Percentiles rank a stretch among this genome's conserved stretches.
Evolutionary conservation across 306 rosid genomes (phyloP).

Genomic region (Begonia peltatifolia): DNA sequence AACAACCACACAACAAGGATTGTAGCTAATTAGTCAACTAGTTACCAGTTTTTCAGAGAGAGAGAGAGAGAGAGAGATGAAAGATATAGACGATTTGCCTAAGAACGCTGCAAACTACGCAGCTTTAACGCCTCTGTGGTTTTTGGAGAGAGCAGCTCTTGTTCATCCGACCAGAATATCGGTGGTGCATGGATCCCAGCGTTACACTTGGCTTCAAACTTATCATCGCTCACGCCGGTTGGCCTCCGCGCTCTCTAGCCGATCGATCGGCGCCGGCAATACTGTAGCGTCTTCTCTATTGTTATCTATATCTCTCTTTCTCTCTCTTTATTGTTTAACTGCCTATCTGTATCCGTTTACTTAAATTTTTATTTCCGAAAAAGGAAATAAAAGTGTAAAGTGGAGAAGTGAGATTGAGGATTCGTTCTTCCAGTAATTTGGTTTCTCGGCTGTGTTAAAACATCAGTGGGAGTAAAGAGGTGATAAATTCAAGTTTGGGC

Average conservation of each 20-base stretch:
- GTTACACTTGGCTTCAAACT: constrained; percentile 73
- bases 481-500: too few species aligned
- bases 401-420: too few species aligned
- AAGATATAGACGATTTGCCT: constrained; percentile 75
- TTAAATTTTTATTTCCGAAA: too few species aligned
- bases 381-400: too few species aligned
- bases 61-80: constrained; percentile 4
- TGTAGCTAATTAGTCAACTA: too few species aligned
- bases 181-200: constrained; percentile 59
- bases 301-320: neutral
- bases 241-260: constrained; percentile 63
- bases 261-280: constrained; percentile 52
- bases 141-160: constrained; percentile 68
- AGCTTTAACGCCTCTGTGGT: constrained; percentile 81
- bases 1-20: too few species aligned
- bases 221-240: constrained; percentile 71
- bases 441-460: too few species aligned
- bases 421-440: too few species aligned
- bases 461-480: too few species aligned
- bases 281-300: constrained; percentile 27
- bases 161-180: constrained; percentile 66
- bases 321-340: neutral
- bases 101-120: constrained; percentile 76
- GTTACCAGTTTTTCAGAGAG: neutral
- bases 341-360: neutral